Evolutionary conservation across 1,284 basidiomycete genomes (phyloP), one percentile per base, ranked within the genome.

Genomic region (Omphalotus olearius): DNA sequence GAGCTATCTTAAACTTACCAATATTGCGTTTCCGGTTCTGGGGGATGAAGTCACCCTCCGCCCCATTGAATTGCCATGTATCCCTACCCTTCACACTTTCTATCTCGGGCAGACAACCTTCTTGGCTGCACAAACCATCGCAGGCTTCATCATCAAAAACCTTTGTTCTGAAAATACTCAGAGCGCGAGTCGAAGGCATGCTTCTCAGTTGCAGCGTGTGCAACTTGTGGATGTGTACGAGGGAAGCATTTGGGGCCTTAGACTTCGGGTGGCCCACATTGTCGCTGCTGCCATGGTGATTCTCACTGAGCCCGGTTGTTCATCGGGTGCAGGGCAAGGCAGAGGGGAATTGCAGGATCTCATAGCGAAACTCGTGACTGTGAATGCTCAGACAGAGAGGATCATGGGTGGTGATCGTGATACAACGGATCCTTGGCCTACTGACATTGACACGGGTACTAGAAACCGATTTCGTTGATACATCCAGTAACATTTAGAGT

Each of bases 91-190:
- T 18, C 53, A 26, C 6, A 30, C 26, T 2, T 23, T 55, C 6
- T 35, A 55, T 41, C 53, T 55, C 16, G 53, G 53, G 5, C 50
- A 55, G 40, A 43, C 41, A 35, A 55, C 53, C 6, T 55, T 55
- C 30, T 33, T 55, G 6, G 16, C 46, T 25, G 50, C 53, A 9
- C 50, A 38, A 11, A 36, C 46, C 25, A 39, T 55, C 17, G 46
- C 53, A 7, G 36, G 46, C 10, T 51, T 45, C 33, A 26, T 55
- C n/a, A 28, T 55, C n/a, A 42, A 28, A 9, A 39, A 45, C 36
- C 20, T 47, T 47, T 14, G 41, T 6, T 42, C 4, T 16, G 49
- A 33, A 33, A 11, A 50, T 9, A 11, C n/a, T 6, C 28, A 33
- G 18, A 18, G 13, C 26, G 5, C 42, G 18, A 6, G 13, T 6